phyloP scores from a whole-genome alignment of 106 monocot species.

The Platanthera guangdongensis region DNA sequence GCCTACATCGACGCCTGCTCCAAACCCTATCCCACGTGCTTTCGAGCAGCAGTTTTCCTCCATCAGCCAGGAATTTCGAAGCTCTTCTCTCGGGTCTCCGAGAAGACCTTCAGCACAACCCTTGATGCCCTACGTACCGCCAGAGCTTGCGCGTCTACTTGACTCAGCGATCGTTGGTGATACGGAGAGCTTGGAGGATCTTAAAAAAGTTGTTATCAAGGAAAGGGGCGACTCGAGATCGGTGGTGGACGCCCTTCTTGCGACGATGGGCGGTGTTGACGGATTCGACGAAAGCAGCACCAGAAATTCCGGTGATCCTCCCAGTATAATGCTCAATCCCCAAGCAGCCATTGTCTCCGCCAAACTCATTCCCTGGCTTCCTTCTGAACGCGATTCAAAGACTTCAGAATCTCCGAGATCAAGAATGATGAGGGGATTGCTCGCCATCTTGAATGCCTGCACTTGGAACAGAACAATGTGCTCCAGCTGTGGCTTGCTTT shows the following conservation, averaged over 20 bases:
- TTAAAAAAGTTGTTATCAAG: constrained; percentile 23
- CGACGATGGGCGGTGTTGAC: constrained; percentile 78
- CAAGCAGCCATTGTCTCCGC: constrained; percentile 66
- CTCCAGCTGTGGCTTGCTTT: constrained; percentile 58
- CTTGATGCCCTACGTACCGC: constrained; percentile 51
- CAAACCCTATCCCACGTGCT: neutral
- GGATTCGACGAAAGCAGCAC: constrained; percentile 34
- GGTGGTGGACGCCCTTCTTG: constrained; percentile 80
- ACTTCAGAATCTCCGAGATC: constrained; percentile 59
- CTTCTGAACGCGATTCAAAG: constrained; percentile 45
- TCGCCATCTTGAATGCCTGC: constrained; percentile 52
- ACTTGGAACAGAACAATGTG: constrained; percentile 90
- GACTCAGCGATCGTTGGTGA: constrained; percentile 74
- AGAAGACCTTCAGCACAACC: constrained; percentile 24
- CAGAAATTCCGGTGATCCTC: constrained; percentile 21
- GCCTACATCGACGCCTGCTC: neutral
- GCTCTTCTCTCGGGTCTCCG: constrained; percentile 44
- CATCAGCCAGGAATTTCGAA: constrained; percentile 27
- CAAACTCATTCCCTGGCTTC: constrained; percentile 57
- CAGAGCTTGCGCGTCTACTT: constrained; percentile 55
- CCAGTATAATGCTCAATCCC: constrained; percentile 64
- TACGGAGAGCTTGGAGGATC: constrained; percentile 30
- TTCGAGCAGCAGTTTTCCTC: constrained; percentile 26
- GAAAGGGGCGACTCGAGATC: constrained; percentile 29
- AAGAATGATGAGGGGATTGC: constrained; percentile 73